Evolutionary conservation across 2,329 filamentous ascomycete genomes (phyloP), one percentile per base, ranked within the genome.

Genomic region (Paecilomyces formosus): DNA sequence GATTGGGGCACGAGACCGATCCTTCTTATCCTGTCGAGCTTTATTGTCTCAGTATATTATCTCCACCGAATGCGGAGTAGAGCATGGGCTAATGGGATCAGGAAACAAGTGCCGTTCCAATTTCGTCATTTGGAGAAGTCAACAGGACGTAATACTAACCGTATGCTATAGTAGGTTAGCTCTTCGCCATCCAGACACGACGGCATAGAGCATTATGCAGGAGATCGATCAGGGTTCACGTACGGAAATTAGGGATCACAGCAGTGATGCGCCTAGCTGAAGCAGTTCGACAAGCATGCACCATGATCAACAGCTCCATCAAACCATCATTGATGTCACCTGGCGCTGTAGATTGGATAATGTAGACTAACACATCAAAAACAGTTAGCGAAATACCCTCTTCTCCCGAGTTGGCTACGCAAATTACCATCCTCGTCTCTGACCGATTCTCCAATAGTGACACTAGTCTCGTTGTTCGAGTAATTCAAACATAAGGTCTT

Each of bases 221-320:
- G 8, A 45, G 6, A 45, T 45, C 18, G 39, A 18, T 21, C 39
- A 45, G 8, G 39, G 4, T 9, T 21, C 15, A 21, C 39, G n/a
- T 45, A 45, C 92, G 92, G 77, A 96, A 97, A 77, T 96, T 97
- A 65, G 93, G 93, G 56, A 97, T 89, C 63, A 97, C 90, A 63
- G 92, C 93, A 22, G 93, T 97, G 77, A 97, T 96, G 64, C 93
- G 89, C 64, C 92, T 87, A 12, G 93, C 93, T 35, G 87, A 89
- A 51, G 88, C 88, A 24, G 87, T 90, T 74, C 90, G 88, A 81
- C 93, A 97, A 63, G 93, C 93, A 72, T 96, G 95, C 76, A 97
- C 95, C 87, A 97, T 96, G 78, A 97, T 97, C 65, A 97, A 84
- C 35, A 97, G 85, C 77, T 99, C 93, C 93, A 99, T 97, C 60